Percentiles rank a stretch among this genome's conserved stretches.
These are phyloP conservation scores for Jamesozyma piceae DNA, from an alignment of 805 yeast genomes.

Conservation along the genomic window DNA sequence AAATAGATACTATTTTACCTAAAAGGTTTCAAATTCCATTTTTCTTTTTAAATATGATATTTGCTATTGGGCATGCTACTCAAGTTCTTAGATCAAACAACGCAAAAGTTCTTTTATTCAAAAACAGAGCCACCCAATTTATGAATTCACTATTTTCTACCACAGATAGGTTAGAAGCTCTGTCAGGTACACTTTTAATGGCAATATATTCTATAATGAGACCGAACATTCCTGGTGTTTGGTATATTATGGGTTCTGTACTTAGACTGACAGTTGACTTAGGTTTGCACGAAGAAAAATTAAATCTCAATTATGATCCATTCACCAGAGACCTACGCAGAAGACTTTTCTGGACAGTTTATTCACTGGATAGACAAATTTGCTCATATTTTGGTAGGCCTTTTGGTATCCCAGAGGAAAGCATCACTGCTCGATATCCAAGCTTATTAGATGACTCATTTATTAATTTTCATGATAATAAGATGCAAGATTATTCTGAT, in stretches of 20 bases:
- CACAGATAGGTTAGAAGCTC: conserved; percentile 52
- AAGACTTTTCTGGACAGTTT: conserved; percentile 81
- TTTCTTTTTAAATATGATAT: conserved; percentile 64
- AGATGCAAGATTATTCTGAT: conserved; percentile 33
- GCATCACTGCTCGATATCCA: conserved; percentile 63
- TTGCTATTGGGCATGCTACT: conserved; percentile 73
- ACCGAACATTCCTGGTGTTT: conserved; percentile 85
- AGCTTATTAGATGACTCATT: conserved; percentile 64
- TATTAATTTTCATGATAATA: conserved; percentile 34
- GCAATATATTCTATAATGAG: conserved; percentile 75
- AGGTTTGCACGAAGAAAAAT: conserved; percentile 67
- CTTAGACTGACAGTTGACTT: conserved; percentile 72
- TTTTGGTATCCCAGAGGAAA: conserved; percentile 78
- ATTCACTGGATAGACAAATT: conserved; percentile 75
- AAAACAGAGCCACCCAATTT: conserved; percentile 52
- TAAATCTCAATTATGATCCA: conserved; percentile 37
- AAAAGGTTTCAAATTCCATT: conserved; percentile 41
- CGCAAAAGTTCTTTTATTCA: conserved; percentile 59
- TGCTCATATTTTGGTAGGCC: conserved; percentile 84
- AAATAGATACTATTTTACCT: conserved; percentile 37
- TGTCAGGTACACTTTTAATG: conserved; percentile 62
- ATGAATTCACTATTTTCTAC: conserved; percentile 50
- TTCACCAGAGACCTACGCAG: conserved; percentile 60
- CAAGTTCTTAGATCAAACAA: conserved; percentile 60
- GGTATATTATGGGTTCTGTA: conserved; percentile 82